A percentile compares a stretch with the other conserved stretches of the same genome.
These are phyloP conservation scores for Aspergillus sclerotioniger DNA, from an alignment of 495 filamentous ascomycete genomes.

Conservation along the genomic window DNA sequence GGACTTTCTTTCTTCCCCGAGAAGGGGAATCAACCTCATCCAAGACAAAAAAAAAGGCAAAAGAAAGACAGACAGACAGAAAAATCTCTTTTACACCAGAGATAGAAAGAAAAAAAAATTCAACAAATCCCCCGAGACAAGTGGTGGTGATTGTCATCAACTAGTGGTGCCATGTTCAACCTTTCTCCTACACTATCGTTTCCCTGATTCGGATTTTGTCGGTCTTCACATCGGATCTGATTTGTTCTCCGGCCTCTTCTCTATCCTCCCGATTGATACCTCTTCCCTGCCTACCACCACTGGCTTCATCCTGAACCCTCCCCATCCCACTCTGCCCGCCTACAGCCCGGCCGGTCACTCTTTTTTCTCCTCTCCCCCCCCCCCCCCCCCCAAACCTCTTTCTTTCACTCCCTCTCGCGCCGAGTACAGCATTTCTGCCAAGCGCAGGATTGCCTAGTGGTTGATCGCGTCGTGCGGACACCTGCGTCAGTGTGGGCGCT, in stretches of 20 bases:
- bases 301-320: no score
- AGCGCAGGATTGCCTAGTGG: slow-evolving; percentile 20
- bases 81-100: not conserved
- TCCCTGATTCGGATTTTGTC: slow-evolving; percentile 14
- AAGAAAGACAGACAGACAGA: slow-evolving; percentile 4
- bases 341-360: slow-evolving; percentile 1
- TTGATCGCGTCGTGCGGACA: slow-evolving; percentile 32
- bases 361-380: not conserved
- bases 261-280: not conserved
- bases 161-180: slow-evolving; percentile 30
- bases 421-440: slow-evolving; percentile 30
- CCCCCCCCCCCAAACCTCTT: slow-evolving; percentile 4
- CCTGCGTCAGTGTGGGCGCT: slow-evolving; percentile 31
- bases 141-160: slow-evolving; percentile 8
- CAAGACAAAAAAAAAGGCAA: slow-evolving; percentile 6
- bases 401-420: slow-evolving; percentile 5
- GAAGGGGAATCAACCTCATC: not conserved
- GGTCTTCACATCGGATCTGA: not conserved
- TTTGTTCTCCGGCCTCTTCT: not conserved
- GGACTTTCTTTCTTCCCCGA: slow-evolving; percentile 10
- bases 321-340: not conserved
- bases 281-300: not conserved
- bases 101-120: not conserved
- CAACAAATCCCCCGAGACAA: not conserved
- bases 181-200: slow-evolving; percentile 22